phyloP scores from a whole-genome alignment of 352 stramenopile genomes.

The Phytophthora multivora region DNA sequence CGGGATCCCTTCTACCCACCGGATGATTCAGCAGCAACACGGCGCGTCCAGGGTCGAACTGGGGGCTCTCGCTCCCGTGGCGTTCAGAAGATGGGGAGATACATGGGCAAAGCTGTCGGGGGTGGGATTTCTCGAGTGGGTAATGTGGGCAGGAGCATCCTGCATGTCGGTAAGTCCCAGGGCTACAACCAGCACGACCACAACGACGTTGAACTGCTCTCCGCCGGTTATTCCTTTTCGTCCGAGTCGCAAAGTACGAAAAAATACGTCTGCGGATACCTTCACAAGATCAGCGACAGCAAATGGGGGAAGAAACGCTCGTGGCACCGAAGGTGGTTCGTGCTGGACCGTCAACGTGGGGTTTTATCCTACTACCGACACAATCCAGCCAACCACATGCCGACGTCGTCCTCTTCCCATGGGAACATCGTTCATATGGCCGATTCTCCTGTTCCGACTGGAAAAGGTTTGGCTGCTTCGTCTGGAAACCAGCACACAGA shows the following conservation, averaged over 20 bases:
- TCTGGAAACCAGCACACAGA: slow-evolving; percentile 13
- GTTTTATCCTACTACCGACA: slow-evolving; percentile 84
- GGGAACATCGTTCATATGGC: slow-evolving; percentile 82
- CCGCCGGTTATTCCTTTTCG: slow-evolving; percentile 66
- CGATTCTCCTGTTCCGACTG: slow-evolving; percentile 32
- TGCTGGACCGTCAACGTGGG: slow-evolving; percentile 74
- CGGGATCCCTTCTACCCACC: slow-evolving; percentile 29
- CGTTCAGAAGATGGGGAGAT: slow-evolving; percentile 77
- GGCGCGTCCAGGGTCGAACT: slow-evolving; percentile 24
- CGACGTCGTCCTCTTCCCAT: slow-evolving; percentile 43
- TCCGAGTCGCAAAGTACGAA: slow-evolving; percentile 81
- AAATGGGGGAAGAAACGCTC: slow-evolving; percentile 83
- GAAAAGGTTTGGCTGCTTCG: slow-evolving; percentile 9
- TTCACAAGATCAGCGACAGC: slow-evolving; percentile 87
- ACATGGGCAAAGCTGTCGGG: slow-evolving; percentile 79
- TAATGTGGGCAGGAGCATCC: slow-evolving; percentile 75
- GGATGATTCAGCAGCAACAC: slow-evolving; percentile 15
- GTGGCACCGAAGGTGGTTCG: slow-evolving; percentile 88
- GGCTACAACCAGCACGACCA: slow-evolving; percentile 22
- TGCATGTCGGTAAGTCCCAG: slow-evolving; percentile 70
- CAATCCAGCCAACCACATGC: slow-evolving; percentile 79
- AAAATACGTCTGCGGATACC: slow-evolving; percentile 81
- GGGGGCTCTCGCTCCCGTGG: slow-evolving; percentile 42
- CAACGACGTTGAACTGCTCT: slow-evolving; percentile 42
- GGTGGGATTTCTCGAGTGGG: slow-evolving; percentile 82